These are phyloP conservation scores for Fusarium succisae DNA, from an alignment of 2,329 filamentous ascomycete species.

Conservation along the genomic window DNA sequence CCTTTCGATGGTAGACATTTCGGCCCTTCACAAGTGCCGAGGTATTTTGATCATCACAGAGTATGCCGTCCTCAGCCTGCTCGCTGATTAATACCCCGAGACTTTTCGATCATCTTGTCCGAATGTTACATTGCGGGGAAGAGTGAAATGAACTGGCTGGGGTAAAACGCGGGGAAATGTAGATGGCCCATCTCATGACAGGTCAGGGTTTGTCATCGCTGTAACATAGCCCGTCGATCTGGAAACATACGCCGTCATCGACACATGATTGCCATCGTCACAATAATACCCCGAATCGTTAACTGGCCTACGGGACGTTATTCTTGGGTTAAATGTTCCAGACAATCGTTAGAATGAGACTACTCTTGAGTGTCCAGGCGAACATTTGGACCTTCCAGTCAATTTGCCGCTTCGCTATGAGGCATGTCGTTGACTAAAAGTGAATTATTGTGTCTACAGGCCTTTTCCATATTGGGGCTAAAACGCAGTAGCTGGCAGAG, in stretches of 20 bases:
- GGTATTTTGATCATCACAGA: not conserved
- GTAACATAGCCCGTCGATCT: not conserved
- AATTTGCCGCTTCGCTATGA: not conserved
- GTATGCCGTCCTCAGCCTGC: not conserved
- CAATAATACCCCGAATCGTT: not conserved
- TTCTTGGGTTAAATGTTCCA: too few relatives aligned
- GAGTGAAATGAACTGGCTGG: not conserved
- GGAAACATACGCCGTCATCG: not conserved
- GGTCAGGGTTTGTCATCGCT: not conserved
- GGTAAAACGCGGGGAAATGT: not conserved
- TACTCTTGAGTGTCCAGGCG: rapidly evolving
- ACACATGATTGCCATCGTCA: not conserved
- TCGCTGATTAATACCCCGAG: not conserved
- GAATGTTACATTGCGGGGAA: not conserved
- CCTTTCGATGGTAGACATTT: not conserved
- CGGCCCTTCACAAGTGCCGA: too few relatives aligned
- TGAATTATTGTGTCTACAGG: rapidly evolving
- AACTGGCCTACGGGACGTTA: too few relatives aligned
- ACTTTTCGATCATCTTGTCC: not conserved
- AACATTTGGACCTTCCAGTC: too few relatives aligned
- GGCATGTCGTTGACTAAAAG: not conserved
- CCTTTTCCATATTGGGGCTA: not conserved
- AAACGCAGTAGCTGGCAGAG: too few relatives aligned
- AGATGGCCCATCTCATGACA: not conserved
- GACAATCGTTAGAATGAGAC: rapidly evolving